Percentiles rank a stretch among this genome's conserved stretches.
Evolutionary conservation across 164 flowering plant genomes (phyloP).

Genomic region (Vitis riparia): DNA sequence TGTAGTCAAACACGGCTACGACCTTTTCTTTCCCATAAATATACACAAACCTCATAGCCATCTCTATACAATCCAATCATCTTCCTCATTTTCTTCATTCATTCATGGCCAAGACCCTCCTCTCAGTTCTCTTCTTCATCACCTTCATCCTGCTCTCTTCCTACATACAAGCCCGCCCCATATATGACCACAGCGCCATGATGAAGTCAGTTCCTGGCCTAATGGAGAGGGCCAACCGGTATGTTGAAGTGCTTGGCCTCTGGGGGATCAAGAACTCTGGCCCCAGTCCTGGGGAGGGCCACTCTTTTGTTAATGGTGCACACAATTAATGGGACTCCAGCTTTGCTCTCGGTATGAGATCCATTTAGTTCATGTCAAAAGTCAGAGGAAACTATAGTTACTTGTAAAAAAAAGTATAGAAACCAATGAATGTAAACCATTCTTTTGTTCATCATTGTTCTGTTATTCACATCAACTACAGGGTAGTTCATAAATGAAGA

Average conservation of each 20-base stretch:
- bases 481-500: too few relatives aligned
- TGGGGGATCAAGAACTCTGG: constrained; percentile 5
- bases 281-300: constrained; percentile 7
- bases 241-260: neutral
- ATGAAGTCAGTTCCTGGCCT: neutral
- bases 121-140: neutral
- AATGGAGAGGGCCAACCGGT: neutral
- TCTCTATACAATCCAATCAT: neutral
- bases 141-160: neutral
- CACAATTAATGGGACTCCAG: too few relatives aligned
- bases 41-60: too few relatives aligned
- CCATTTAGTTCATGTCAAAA: too few relatives aligned
- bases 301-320: neutral
- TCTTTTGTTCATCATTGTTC: too few relatives aligned
- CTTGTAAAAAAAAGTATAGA: neutral
- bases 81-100: neutral
- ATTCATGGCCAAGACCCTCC: constrained; percentile 4
- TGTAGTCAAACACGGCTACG: too few relatives aligned
- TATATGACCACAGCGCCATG: neutral
- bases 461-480: too few relatives aligned
- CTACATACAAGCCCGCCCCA: neutral
- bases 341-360: too few relatives aligned
- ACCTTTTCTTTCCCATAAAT: too few relatives aligned
- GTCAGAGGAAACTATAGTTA: neutral
- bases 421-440: neutral